Conservation (phyloP, 805 yeast species). For the Suhomyces prunicola region DNA sequence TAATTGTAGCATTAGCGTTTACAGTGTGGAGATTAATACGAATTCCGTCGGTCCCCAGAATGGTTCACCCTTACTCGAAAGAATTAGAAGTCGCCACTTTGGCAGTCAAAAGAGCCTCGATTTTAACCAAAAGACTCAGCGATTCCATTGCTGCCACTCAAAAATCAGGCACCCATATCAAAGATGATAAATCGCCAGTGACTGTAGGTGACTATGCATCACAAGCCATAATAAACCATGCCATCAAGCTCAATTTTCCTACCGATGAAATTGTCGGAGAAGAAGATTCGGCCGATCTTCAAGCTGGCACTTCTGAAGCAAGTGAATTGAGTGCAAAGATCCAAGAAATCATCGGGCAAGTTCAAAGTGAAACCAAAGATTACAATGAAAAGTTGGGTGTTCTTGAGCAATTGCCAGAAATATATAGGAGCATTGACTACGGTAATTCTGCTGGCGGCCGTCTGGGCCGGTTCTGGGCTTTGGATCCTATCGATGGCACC, state of each 20-base stretch:
- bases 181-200: constrained; percentile 90
- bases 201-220: constrained; percentile 96
- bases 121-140: constrained; percentile 64
- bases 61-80: constrained; percentile 43
- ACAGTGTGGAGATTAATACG: neutral
- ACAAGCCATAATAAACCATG: constrained; percentile 87
- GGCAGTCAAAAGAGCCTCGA: constrained; percentile 87
- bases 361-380: constrained; percentile 44
- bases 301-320: constrained; percentile 39
- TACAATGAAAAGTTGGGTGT: constrained; percentile 35
- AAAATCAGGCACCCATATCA: constrained; percentile 61
- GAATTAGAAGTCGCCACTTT: constrained; percentile 80
- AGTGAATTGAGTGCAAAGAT: constrained; percentile 51
- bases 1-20: neutral
- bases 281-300: constrained; percentile 75
- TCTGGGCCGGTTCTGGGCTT: constrained; percentile 87
- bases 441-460: constrained; percentile 81
- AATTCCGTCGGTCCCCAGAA: neutral
- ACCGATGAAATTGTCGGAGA: constrained; percentile 88
- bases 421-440: constrained; percentile 66
- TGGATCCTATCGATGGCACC: constrained; percentile 98
- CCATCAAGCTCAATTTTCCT: constrained; percentile 78
- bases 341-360: constrained; percentile 53
- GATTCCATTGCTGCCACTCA: constrained; percentile 48
- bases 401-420: constrained; percentile 43